These are phyloP conservation scores for Saccharum hybrid DNA, from an alignment of 202 grass and related monocot genomes.

Conservation along the genomic window DNA sequence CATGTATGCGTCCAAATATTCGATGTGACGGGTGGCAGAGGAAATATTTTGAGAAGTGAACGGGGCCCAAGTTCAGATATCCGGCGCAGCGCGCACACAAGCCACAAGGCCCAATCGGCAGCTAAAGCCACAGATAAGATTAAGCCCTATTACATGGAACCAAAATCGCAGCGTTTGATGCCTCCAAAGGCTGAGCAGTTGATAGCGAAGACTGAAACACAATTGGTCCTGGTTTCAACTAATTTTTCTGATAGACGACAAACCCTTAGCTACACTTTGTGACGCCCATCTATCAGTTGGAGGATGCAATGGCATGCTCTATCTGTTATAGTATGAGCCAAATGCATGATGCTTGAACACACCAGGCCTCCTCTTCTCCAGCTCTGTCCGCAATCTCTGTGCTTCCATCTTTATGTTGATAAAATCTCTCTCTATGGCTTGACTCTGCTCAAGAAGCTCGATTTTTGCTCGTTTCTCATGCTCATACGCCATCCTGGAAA, in stretches of 20 bases:
- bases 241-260: not conserved
- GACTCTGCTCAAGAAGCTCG: conserved; percentile 28
- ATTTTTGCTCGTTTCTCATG: conserved; percentile 27
- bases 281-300: not conserved
- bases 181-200: too few relatives aligned
- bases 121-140: too few relatives aligned
- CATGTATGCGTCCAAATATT: too few relatives aligned
- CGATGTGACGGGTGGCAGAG: too few relatives aligned
- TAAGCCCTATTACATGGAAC: too few relatives aligned
- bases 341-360: not conserved
- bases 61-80: too few relatives aligned
- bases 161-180: too few relatives aligned
- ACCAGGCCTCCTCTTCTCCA: conserved; percentile 32
- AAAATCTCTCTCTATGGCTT: conserved; percentile 33
- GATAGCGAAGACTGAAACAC: not conserved
- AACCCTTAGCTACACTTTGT: not conserved
- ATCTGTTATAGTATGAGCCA: not conserved
- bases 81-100: too few relatives aligned
- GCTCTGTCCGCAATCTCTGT: conserved; percentile 26
- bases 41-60: too few relatives aligned
- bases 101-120: too few relatives aligned
- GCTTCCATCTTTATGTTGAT: conserved; percentile 10
- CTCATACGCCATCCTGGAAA: conserved; percentile 21
- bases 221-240: not conserved
- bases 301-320: not conserved